phyloP scores from a whole-genome alignment of 139 green algal species.

The Chlorella sp. region DNA sequence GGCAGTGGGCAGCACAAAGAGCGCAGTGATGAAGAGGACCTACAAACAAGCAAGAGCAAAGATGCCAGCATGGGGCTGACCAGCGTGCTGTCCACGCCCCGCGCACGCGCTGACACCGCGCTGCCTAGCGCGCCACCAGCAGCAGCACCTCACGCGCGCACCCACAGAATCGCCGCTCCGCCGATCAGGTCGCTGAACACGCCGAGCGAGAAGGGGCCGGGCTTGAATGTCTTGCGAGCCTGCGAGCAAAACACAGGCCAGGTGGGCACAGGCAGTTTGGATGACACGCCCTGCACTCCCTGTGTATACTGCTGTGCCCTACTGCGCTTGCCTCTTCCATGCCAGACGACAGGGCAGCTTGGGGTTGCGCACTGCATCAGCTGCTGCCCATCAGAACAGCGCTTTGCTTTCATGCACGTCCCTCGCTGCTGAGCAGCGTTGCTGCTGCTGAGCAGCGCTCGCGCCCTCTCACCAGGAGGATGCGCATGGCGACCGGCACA shows the following conservation, averaged over 20 bases:
- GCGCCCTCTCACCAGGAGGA: conserved; percentile 18
- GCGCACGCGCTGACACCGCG: too few relatives aligned
- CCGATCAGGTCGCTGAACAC: conserved; percentile 13
- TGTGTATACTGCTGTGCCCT: background rate
- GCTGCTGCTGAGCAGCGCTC: too few relatives aligned
- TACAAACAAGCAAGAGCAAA: too few relatives aligned
- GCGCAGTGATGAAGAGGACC: conserved; percentile 47
- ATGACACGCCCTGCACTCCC: background rate
- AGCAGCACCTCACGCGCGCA: too few relatives aligned
- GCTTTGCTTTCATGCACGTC: background rate
- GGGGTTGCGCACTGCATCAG: background rate
- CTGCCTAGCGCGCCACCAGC: too few relatives aligned
- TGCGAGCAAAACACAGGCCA: background rate
- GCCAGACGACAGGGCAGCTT: background rate
- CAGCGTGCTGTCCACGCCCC: too few relatives aligned
- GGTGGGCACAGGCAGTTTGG: background rate
- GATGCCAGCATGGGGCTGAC: too few relatives aligned
- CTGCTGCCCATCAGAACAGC: background rate
- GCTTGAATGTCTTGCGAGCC: conserved; percentile 13
- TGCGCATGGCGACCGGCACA: conserved; percentile 52
- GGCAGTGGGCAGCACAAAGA: conserved; percentile 46
- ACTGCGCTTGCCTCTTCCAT: background rate
- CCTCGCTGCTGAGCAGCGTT: background rate
- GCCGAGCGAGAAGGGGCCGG: conserved; percentile 51
- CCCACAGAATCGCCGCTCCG: conserved; percentile 29